Evolutionary conservation across 2,329 filamentous ascomycete genomes (phyloP).

Genomic region (Sporothrix globosa): DNA sequence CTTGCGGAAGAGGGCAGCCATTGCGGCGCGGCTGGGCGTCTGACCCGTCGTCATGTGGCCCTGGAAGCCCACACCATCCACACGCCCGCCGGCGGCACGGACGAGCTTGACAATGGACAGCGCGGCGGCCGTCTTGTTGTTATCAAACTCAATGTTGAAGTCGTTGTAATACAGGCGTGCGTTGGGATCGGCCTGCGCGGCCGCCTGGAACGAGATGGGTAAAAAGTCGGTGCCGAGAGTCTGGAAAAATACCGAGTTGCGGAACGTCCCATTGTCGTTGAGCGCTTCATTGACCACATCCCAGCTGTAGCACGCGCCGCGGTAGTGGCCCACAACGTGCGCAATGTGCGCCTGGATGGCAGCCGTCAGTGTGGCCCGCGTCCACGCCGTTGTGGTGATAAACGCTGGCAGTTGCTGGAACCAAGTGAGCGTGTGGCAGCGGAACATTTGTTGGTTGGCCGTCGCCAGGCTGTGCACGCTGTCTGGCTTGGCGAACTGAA

Average conservation of each 20-base stretch:
- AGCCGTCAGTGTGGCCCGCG: slow-evolving; percentile 54
- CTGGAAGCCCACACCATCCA: slow-evolving; percentile 58
- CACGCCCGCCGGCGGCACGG: slow-evolving; percentile 46
- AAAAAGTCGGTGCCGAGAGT: slow-evolving; percentile 54
- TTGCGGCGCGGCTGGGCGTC: slow-evolving; percentile 46
- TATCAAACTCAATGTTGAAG: slow-evolving; percentile 53
- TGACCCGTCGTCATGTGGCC: slow-evolving; percentile 54
- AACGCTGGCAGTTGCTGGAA: slow-evolving; percentile 56
- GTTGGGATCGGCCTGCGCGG: slow-evolving; percentile 48
- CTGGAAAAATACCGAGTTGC: slow-evolving; percentile 50
- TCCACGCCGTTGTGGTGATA: slow-evolving; percentile 49
- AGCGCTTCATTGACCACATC: slow-evolving; percentile 59
- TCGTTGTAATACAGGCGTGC: slow-evolving; percentile 58
- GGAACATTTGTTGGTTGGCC: slow-evolving; percentile 48
- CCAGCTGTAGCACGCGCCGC: slow-evolving; percentile 55
- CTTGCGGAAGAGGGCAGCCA: slow-evolving; percentile 46
- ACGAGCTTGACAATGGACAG: slow-evolving; percentile 43
- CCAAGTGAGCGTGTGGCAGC: slow-evolving; percentile 58
- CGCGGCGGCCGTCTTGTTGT: slow-evolving; percentile 43
- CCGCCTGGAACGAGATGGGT: slow-evolving; percentile 52
- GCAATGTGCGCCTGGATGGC: slow-evolving; percentile 58
- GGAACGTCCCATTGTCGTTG: slow-evolving; percentile 53
- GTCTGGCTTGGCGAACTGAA: slow-evolving; percentile 58
- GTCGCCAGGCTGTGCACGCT: slow-evolving; percentile 44
- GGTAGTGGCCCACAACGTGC: slow-evolving; percentile 51